Conservation (phyloP, 2,329 filamentous ascomycete species). For the Penicillium frequentans region DNA sequence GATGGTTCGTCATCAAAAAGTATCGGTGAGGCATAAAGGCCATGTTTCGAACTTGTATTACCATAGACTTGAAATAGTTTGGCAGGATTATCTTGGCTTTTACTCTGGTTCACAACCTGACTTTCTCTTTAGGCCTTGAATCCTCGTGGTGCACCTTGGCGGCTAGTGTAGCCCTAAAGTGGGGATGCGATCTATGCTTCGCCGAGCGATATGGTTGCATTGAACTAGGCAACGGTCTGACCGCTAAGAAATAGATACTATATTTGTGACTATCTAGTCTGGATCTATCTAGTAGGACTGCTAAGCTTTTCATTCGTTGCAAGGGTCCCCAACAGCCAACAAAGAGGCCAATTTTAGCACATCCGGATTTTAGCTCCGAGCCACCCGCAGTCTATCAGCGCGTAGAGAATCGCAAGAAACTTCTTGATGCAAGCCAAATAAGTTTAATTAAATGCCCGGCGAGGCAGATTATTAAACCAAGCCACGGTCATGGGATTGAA, state of each 20-base stretch:
- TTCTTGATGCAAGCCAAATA: background rate
- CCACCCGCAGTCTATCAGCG: background rate
- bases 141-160: constrained; percentile 4
- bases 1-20: background rate
- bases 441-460: background rate
- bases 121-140: background rate
- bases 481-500: background rate
- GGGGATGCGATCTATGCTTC: background rate
- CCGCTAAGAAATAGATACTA: background rate
- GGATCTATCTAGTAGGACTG: background rate
- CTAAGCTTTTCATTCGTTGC: constrained; percentile 6
- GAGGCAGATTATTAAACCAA: background rate
- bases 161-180: constrained; percentile 9
- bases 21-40: background rate
- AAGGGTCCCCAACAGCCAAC: constrained; percentile 8
- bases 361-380: background rate
- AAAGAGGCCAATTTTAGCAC: constrained; percentile 17
- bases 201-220: constrained; percentile 7
- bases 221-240: background rate
- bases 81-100: background rate
- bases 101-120: background rate
- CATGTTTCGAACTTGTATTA: background rate
- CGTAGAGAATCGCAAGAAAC: background rate
- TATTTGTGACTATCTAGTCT: background rate
- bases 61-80: background rate